A percentile compares a stretch with the other conserved stretches of the same genome.
phyloP scores from a whole-genome alignment of 2,329 filamentous ascomycete genomes.

The Metarhizium humberi region DNA sequence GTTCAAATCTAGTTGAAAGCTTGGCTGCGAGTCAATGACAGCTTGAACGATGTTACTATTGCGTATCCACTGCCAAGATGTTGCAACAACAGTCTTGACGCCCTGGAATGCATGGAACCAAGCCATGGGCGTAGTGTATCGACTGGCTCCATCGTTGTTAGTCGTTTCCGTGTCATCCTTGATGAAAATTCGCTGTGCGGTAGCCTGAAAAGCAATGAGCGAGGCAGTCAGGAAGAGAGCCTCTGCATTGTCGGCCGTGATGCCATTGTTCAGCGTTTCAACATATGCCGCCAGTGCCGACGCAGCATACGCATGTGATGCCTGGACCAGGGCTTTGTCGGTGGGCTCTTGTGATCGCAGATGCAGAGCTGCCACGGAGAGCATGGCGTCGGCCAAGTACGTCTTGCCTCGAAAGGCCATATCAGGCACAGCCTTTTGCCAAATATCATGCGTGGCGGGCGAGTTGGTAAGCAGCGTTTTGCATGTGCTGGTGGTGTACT shows the following conservation, averaged over 20 bases:
- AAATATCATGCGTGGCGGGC: slow-evolving; percentile 43
- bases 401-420: slow-evolving; percentile 50
- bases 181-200: slow-evolving; percentile 52
- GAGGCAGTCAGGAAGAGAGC: slow-evolving; percentile 53
- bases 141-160: slow-evolving; percentile 25
- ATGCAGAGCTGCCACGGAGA: slow-evolving; percentile 56
- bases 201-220: slow-evolving; percentile 58
- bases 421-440: slow-evolving; percentile 50
- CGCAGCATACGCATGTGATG: slow-evolving; percentile 56
- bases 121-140: slow-evolving; percentile 49
- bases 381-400: slow-evolving; percentile 53
- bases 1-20: slow-evolving; percentile 50
- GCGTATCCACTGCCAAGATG: slow-evolving; percentile 55
- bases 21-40: slow-evolving; percentile 55
- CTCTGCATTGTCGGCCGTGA: slow-evolving; percentile 50
- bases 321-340: slow-evolving; percentile 51
- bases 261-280: slow-evolving; percentile 43
- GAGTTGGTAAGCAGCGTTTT: slow-evolving; percentile 49
- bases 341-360: slow-evolving; percentile 45
- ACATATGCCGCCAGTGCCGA: slow-evolving; percentile 54
- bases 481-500: slow-evolving; percentile 52
- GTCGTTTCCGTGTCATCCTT: slow-evolving; percentile 39
- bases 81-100: slow-evolving; percentile 55
- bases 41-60: slow-evolving; percentile 46
- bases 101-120: slow-evolving; percentile 62